These are phyloP conservation scores for Kluyveromyces wickerhamii DNA, from an alignment of 805 yeast genomes.

Conservation along the genomic window DNA sequence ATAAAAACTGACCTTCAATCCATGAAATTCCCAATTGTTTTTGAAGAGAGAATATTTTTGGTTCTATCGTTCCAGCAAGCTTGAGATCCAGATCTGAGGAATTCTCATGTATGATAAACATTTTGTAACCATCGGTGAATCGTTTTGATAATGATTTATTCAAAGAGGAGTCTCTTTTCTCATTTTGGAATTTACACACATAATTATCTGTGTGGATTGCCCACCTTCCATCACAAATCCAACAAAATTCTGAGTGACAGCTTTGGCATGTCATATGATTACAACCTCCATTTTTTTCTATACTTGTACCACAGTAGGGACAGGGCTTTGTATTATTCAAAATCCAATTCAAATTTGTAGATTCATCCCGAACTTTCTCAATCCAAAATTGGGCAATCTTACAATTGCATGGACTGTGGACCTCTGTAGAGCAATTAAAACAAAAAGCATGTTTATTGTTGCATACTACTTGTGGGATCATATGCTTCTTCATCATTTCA, in stretches of 20 bases:
- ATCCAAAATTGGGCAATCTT: conserved; percentile 62
- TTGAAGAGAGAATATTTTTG: conserved; percentile 57
- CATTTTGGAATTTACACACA: conserved; percentile 14
- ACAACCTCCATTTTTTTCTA: conserved; percentile 95
- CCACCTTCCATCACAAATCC: conserved; percentile 88
- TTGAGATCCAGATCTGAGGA: conserved; percentile 66
- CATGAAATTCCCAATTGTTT: conserved; percentile 60
- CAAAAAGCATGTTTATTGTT: conserved; percentile 65
- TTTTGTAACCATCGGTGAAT: conserved; percentile 66
- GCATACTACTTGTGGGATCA: conserved; percentile 66
- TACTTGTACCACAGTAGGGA: conserved; percentile 69
- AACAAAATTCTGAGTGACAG: conserved; percentile 78
- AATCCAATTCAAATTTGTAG: conserved; percentile 85
- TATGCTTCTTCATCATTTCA: conserved; percentile 23
- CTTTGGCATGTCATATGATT: conserved; percentile 88
- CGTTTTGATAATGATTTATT: conserved; percentile 30
- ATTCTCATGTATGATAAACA: conserved; percentile 67
- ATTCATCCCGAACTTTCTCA: conserved; percentile 72
- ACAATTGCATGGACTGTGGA: conserved; percentile 85
- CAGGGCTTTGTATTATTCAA: conserved; percentile 77
- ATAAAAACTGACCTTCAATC: conserved; percentile 81
- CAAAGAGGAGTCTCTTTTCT: conserved; percentile 38
- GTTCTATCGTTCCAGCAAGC: conserved; percentile 55
- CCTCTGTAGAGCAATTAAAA: conserved; percentile 61
- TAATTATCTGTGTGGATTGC: conserved; percentile 9